Evolutionary conservation across 192 early-diverging fungal genomes (phyloP), one percentile per base, ranked within the genome.

Genomic region (Entomortierella lignicola): DNA sequence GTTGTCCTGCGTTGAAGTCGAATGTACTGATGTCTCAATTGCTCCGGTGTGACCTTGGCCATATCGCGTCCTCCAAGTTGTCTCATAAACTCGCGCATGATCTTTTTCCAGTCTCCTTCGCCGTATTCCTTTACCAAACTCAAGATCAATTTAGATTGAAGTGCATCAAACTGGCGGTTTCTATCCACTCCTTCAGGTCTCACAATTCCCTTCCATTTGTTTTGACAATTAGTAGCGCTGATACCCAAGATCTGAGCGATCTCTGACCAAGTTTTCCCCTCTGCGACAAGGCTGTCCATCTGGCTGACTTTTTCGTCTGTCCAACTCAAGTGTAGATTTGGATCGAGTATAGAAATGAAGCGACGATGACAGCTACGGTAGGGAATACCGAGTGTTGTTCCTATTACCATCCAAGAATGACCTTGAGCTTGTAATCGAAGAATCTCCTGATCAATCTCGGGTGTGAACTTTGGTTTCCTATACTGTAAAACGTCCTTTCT

Each of bases 11-110:
- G 60, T 37, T 66, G 48, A 21, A 79, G 53, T 0, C 51, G 7
- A 30, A 58, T 53, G 37, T 79, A 79, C 42, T 70, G 66, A 43
- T 79, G 68, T 13, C 62, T 31, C 41, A 79, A 20, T 41, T 79
- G 75, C 34, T 70, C 61, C 1, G 75, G 51, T 21, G 75, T 66
- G 10, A 79, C 63, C 42, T 79, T 79, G 56, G 75, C 67, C 75
- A 79, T 79, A 27, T 69, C 68, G 1, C 61, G 51, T 27, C 55
- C 67, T 51, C 75, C 75, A n/a, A 79, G n/a, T 18, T 61, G 37
- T n/a, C 53, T 55, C 75, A 79, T 79, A 31, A 79, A 79, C 7
- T 56, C 75, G 0, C 67, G 61, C 50, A 79, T 29, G 30, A 70
- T 47, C 41, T 43, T 25, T 26, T 70, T 79, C 75, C 75, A 79